Evolutionary conservation across 257 asterid genomes (phyloP), one percentile per base, ranked within the genome.

Genomic region (Prunella vulgaris): DNA sequence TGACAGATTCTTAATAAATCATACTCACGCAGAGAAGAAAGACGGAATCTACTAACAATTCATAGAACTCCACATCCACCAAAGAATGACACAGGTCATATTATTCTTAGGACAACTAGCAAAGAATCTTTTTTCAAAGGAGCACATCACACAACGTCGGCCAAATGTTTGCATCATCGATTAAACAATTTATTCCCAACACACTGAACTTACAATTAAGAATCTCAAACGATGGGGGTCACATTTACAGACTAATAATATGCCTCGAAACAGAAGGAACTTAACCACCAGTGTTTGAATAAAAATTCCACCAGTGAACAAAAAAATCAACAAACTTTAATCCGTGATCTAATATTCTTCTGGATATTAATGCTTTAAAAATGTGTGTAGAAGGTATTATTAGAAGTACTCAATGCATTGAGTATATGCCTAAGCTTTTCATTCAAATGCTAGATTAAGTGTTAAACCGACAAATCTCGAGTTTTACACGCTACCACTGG

Each of bases 21-120:
- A 60, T 53, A 42, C 30, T 54, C 61, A 49, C n/a, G 7, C 18
- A 58, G 38, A 20, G 28, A 35, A 61, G 60, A 65, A 69, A 35
- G 38, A 69, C 10, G 25, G 77, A 76, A 80, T 76, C 46, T 57
- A 17, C 65, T 59, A 71, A 74, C 42, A 25, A 74, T 66, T 14
- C 48, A 73, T 72, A 68, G 53, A 40, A 40, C 20, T 25, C 35
- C 60, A 37, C 22, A 52, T 58, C 74, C 52, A 37, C 64, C 60
- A 53, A 70, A 60, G 76, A 76, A 82, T 64, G 74, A 53, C 57
- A 73, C 68, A 76, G 64, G 78, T 76, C 77, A 69, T 65, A 70
- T 60, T 73, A 78, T 66, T 65, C 76, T 67, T 30, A 20, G 37
- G 32, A 74, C 79, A 74, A 68, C 56, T 52, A 54, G 66, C 71